phyloP scores from a whole-genome alignment of 169 alveolate genomes.

The Plasmodium vivax region DNA sequence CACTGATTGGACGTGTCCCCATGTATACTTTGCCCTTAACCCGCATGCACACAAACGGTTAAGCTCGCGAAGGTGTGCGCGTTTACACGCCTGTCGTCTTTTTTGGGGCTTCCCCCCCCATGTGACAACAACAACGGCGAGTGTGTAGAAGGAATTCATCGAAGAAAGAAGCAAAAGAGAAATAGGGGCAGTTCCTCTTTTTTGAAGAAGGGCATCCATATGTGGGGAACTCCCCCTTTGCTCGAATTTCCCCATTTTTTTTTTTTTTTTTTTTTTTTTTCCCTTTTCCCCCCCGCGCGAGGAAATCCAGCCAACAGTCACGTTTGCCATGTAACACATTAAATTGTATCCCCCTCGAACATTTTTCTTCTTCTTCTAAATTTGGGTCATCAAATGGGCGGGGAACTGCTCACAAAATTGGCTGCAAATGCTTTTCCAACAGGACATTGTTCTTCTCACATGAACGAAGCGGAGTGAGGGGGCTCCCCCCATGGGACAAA shows the following conservation, averaged over 20 bases:
- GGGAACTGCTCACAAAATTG: neutral
- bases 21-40: neutral
- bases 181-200: neutral
- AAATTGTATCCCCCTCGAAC: no score
- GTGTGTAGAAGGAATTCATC: neutral
- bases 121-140: neutral
- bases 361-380: no score
- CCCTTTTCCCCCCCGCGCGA: neutral
- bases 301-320: neutral
- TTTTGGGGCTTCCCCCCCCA: neutral
- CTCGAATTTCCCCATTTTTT: neutral
- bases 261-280: conserved; percentile 8
- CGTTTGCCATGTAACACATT: no score
- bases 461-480: neutral
- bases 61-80: neutral
- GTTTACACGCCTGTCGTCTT: neutral
- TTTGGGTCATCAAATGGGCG: neutral
- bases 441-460: neutral
- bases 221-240: neutral
- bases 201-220: neutral
- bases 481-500: neutral
- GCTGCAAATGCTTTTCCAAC: neutral
- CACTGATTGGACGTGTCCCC: neutral
- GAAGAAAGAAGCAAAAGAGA: neutral
- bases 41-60: neutral